These are phyloP conservation scores for Coleophoma cylindrospora DNA, from an alignment of 2,329 filamentous ascomycete genomes.

Conservation along the genomic window DNA sequence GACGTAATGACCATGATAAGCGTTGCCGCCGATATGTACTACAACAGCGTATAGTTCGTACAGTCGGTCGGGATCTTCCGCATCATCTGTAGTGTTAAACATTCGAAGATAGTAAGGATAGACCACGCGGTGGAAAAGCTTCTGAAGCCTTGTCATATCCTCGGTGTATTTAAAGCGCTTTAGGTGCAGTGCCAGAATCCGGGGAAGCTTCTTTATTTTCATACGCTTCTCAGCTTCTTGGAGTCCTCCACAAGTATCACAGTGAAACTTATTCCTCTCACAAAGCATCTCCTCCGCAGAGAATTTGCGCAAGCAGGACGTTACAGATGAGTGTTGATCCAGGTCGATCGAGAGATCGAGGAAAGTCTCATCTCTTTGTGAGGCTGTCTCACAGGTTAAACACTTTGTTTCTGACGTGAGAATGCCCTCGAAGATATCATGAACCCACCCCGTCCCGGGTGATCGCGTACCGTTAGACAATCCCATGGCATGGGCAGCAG, in stretches of 20 bases:
- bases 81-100: slow-evolving; percentile 96
- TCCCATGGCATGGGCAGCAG: slow-evolving; percentile 33
- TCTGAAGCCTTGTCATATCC: slow-evolving; percentile 87
- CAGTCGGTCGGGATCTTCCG: slow-evolving; percentile 84
- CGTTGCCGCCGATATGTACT: slow-evolving; percentile 93
- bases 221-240: slow-evolving; percentile 98
- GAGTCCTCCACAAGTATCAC: slow-evolving; percentile 91
- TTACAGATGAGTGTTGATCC: slow-evolving; percentile 92
- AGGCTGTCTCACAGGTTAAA: slow-evolving; percentile 91
- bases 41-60: slow-evolving; percentile 98
- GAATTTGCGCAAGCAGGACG: slow-evolving; percentile 90
- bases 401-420: slow-evolving; percentile 95
- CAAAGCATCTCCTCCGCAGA: slow-evolving; percentile 98
- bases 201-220: slow-evolving; percentile 95
- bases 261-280: slow-evolving; percentile 98
- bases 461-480: slow-evolving; percentile 37
- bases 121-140: slow-evolving; percentile 93
- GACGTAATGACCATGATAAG: slow-evolving; percentile 96
- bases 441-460: slow-evolving; percentile 80
- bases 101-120: slow-evolving; percentile 95
- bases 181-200: slow-evolving; percentile 84
- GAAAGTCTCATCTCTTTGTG: slow-evolving; percentile 92
- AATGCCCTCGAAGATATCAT: slow-evolving; percentile 93
- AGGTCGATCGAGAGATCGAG: slow-evolving; percentile 94
- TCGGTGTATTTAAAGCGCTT: slow-evolving; percentile 99